Evolutionary conservation across 768 basidiomycete genomes (phyloP).

Genomic region (Termitomyces sp.): DNA sequence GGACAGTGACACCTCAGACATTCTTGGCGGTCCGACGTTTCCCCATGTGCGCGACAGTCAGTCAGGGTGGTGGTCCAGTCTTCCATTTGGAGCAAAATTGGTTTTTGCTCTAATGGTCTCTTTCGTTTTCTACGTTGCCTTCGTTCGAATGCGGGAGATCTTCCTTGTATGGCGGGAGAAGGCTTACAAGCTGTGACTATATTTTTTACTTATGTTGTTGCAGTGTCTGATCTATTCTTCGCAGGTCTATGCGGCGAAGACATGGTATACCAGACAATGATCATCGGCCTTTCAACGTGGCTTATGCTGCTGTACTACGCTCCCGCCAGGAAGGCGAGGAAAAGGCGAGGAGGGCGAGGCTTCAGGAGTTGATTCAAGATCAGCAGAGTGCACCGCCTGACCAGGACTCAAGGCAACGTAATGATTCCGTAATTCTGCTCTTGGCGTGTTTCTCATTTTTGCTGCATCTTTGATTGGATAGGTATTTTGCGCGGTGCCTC

Average conservation of each 20-base stretch:
- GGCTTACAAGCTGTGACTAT: constrained; percentile 57
- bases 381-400: constrained; percentile 30
- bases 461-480: constrained; percentile 13
- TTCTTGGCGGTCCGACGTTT: constrained; percentile 55
- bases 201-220: constrained; percentile 3
- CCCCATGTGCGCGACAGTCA: constrained; percentile 27
- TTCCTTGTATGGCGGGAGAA: constrained; percentile 58
- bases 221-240: constrained; percentile 12
- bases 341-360: constrained; percentile 21
- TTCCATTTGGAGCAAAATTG: constrained; percentile 35
- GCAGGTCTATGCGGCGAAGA: constrained; percentile 65
- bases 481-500: constrained; percentile 18
- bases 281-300: constrained; percentile 80
- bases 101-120: constrained; percentile 31
- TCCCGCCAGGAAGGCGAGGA: constrained; percentile 50
- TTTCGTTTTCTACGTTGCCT: constrained; percentile 31
- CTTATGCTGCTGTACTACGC: constrained; percentile 68
- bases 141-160: constrained; percentile 36
- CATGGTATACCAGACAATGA: constrained; percentile 85
- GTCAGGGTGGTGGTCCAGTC: constrained; percentile 26
- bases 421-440: constrained; percentile 29
- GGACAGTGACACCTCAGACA: constrained; percentile 67
- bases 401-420: constrained; percentile 41
- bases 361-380: constrained; percentile 31
- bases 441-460: constrained; percentile 19